Conservation (phyloP, 768 basidiomycete species). For the Terana coerulea region DNA sequence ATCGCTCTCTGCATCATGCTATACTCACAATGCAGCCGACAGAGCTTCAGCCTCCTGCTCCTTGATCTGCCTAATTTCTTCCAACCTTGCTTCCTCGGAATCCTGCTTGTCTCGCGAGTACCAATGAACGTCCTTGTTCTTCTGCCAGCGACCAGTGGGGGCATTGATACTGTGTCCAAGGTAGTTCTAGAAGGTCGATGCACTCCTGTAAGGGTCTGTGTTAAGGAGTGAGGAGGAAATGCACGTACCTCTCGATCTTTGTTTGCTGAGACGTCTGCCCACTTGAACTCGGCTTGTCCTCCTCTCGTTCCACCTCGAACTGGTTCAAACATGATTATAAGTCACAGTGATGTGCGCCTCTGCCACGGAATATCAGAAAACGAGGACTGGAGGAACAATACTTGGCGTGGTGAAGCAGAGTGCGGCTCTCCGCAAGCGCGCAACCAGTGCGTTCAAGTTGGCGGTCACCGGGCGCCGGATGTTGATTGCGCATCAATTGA, state of each 20-base stretch:
- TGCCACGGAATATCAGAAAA: no score
- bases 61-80: slow-evolving; percentile 81
- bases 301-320: slow-evolving; percentile 87
- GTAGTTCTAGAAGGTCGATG: slow-evolving; percentile 68
- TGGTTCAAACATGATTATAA: slow-evolving; percentile 84
- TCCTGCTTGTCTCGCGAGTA: slow-evolving; percentile 63
- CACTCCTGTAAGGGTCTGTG: neutral
- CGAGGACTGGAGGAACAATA: no score
- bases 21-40: slow-evolving; percentile 71
- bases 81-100: slow-evolving; percentile 46
- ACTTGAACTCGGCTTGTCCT: slow-evolving; percentile 90
- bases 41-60: slow-evolving; percentile 89
- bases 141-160: slow-evolving; percentile 95
- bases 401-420: no score
- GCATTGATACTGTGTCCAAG: slow-evolving; percentile 94
- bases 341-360: no score
- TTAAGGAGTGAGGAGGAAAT: neutral
- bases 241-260: slow-evolving; percentile 89
- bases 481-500: neutral
- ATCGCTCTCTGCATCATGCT: no score
- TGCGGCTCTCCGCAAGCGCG: no score
- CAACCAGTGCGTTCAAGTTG: no score
- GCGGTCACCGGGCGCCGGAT: no score
- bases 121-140: slow-evolving; percentile 97
- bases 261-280: slow-evolving; percentile 86